Conservation (phyloP, 148 eudicot genomes). For the Chenopodium album region DNA sequence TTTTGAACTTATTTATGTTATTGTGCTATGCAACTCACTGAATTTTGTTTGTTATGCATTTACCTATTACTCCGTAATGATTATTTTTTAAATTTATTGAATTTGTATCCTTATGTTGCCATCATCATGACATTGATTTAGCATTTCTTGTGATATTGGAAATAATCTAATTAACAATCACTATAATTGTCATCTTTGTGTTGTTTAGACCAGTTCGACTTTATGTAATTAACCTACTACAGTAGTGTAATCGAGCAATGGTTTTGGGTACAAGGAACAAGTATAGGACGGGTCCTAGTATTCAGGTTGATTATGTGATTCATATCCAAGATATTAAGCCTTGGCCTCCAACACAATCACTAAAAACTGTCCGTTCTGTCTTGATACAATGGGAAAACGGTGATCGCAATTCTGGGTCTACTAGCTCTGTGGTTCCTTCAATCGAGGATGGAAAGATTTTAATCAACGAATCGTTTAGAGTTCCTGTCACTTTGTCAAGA, state of each 20-base stretch:
- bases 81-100: background rate
- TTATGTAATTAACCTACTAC: background rate
- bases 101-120: background rate
- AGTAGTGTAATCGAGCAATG: slow-evolving; percentile 32
- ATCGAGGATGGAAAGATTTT: slow-evolving; percentile 70
- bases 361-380: slow-evolving; percentile 65
- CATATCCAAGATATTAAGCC: slow-evolving; percentile 85
- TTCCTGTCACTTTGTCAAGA: slow-evolving; percentile 49
- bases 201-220: background rate
- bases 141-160: background rate
- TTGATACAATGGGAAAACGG: slow-evolving; percentile 86
- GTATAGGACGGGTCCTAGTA: slow-evolving; percentile 59
- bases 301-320: slow-evolving; percentile 60
- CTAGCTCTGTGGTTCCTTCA: slow-evolving; percentile 63
- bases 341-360: slow-evolving; percentile 93
- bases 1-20: background rate
- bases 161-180: background rate
- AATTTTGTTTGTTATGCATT: background rate
- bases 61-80: no score
- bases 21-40: no score
- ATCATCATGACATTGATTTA: background rate
- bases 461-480: slow-evolving; percentile 73
- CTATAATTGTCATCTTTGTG: background rate
- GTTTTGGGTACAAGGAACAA: slow-evolving; percentile 66
- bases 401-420: slow-evolving; percentile 60